phyloP scores from a whole-genome alignment of 441 rosid genomes.

The Mallotus japonicus region DNA sequence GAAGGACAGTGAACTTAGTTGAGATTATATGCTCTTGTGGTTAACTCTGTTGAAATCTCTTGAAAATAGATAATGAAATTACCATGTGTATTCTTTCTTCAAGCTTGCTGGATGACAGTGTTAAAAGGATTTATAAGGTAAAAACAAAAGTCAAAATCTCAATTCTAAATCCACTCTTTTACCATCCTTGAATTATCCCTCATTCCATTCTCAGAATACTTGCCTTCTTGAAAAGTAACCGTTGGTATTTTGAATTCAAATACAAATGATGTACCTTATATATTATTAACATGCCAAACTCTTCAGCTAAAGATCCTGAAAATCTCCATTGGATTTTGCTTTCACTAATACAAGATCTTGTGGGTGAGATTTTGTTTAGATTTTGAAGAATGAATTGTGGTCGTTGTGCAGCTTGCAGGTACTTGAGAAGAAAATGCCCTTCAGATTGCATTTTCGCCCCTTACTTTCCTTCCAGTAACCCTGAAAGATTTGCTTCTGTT shows the following conservation, averaged over 20 bases:
- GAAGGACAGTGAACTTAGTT: too few species aligned
- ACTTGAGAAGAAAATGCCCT: slow-evolving; percentile 36
- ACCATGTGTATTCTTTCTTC: too few species aligned
- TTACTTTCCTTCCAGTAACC: slow-evolving; percentile 35
- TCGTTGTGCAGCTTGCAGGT: slow-evolving; percentile 42
- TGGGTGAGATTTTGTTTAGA: neutral
- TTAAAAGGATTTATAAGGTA: too few species aligned
- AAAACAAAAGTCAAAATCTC: too few species aligned
- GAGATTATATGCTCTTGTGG: too few species aligned
- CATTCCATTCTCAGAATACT: neutral
- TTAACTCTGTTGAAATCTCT: too few species aligned
- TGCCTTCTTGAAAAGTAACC: neutral
- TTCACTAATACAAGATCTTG: neutral
- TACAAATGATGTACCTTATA: neutral
- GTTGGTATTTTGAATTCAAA: neutral
- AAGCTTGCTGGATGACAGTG: too few species aligned
- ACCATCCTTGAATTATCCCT: neutral
- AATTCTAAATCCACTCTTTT: neutral
- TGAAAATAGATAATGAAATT: too few species aligned
- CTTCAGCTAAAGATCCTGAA: neutral
- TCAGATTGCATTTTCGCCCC: slow-evolving; percentile 35
- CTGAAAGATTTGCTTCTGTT: slow-evolving; percentile 37
- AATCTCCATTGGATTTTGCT: slow-evolving; percentile 3
- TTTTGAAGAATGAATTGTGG: slow-evolving; percentile 10
- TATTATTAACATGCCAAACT: neutral